phyloP scores from a whole-genome alignment of 306 rosid genomes.

The Pyrus betulifolia region DNA sequence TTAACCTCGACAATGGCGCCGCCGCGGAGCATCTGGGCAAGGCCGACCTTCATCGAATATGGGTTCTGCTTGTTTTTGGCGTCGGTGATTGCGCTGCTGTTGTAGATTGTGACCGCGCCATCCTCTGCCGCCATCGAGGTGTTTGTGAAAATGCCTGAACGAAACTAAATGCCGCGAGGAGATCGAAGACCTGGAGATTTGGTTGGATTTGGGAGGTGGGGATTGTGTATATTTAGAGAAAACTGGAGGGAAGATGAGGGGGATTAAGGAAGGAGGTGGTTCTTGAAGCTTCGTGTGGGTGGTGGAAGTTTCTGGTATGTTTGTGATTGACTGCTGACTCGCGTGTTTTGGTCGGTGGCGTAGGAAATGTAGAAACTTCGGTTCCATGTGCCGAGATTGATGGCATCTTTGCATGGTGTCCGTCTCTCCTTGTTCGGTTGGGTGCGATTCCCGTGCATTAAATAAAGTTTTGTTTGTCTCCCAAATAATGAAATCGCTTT shows the following conservation, averaged over 20 bases:
- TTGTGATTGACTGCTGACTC: not conserved
- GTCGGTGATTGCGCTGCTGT: conserved; percentile 40
- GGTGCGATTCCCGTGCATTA: not conserved
- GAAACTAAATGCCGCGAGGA: not conserved
- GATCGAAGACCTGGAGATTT: not conserved
- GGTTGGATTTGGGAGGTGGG: not conserved
- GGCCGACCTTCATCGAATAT: conserved; percentile 33
- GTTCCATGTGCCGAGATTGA: not conserved
- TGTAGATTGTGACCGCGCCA: conserved; percentile 44
- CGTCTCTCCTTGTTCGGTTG: not conserved
- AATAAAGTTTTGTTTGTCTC: not conserved
- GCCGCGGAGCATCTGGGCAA: conserved; percentile 49
- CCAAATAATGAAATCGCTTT: not conserved
- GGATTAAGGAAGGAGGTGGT: not conserved
- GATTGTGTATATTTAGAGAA: not conserved
- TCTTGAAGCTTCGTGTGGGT: not conserved
- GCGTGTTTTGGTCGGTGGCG: not conserved
- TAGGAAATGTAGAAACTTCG: conserved; percentile 24
- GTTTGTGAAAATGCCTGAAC: conserved; percentile 23
- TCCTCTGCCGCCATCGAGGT: conserved; percentile 34
- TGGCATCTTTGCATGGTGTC: not conserved
- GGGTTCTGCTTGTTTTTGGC: conserved; percentile 21
- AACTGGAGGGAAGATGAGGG: not conserved
- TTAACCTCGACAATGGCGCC: conserved; percentile 59
- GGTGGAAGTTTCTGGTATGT: not conserved